Evolutionary conservation across 768 basidiomycete species (phyloP), one percentile per base, ranked within the genome.

Genomic region (Pholiota molesta): DNA sequence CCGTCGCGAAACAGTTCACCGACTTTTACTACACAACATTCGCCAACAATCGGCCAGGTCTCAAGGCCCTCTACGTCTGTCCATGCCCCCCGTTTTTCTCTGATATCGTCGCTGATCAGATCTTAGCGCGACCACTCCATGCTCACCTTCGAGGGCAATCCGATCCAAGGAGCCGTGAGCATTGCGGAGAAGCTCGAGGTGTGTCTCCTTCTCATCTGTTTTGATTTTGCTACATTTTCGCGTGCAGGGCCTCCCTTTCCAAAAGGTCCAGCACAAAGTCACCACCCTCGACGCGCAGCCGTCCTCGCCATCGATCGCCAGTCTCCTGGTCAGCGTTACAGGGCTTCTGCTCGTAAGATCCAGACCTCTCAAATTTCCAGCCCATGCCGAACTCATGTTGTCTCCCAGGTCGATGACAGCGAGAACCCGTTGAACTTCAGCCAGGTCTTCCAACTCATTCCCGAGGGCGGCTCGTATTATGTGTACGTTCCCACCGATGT

Each of bases 371-470:
- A 23, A 39, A 29, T 28, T 31, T 45, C 54, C 55, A 17, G 26
- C 11, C 31, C 52, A 19, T 28, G 61, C 55, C 55, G 31, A 57
- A 62, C 42, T 14, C 53, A 37, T n/a, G 54, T 44, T 17, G 33
- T 61, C 51, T 51, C 42, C 62, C 66, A 94, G 93, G 87, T 99
- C 66, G 96, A 98, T 68, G 93, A 91, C 63, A 82, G 81, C 65
- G 45, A 76, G 60, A 91, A 92, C 66, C 87, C 93, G n/a, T 79
- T 99, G 60, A 88, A 86, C 69, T 99, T 93, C 81, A 92, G 89
- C 66, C 97, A 99, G 77, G 81, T 87, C 64, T 99, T 99, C 87
- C 94, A 97, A 67, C 86, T 99, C 61, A 82, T 92, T 57, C 89
- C 86, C 28, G 92, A 96, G 2, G 85, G 81, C 5, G 68, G 65